phyloP scores from a whole-genome alignment of 148 eudicot genomes.

The Limonium bicolor region DNA sequence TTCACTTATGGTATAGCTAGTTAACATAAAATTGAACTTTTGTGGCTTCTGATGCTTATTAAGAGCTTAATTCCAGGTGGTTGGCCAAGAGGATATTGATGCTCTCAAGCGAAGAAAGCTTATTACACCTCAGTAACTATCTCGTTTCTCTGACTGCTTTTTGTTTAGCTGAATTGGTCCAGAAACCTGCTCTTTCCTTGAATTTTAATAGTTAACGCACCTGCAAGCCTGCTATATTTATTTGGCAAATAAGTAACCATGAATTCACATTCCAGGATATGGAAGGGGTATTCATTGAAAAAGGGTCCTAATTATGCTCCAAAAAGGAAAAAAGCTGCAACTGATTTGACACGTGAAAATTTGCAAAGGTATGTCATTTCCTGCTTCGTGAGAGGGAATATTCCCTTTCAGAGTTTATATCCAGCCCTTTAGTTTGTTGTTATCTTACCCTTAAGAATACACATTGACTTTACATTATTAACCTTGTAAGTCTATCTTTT shows the following conservation, averaged over 20 bases:
- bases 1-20: no score
- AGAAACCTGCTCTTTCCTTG: no score
- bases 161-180: background rate
- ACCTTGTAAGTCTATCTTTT: no score
- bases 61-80: constrained; percentile 21
- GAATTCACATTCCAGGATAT: constrained; percentile 33
- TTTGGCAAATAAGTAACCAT: background rate
- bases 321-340: constrained; percentile 64
- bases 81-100: constrained; percentile 47
- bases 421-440: background rate
- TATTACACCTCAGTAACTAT: constrained; percentile 50
- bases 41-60: background rate
- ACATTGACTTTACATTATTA: no score
- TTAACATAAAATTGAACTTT: no score
- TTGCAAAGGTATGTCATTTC: constrained; percentile 49
- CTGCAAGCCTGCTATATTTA: background rate
- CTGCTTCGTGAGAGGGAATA: background rate
- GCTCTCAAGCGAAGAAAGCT: constrained; percentile 76
- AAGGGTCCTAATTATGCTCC: constrained; percentile 91
- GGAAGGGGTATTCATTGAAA: constrained; percentile 73
- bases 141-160: background rate
- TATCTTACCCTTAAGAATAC: no score
- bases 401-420: background rate
- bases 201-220: no score
- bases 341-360: constrained; percentile 84